Evolutionary conservation across 345 rosid species (phyloP), one percentile per base, ranked within the genome.

Genomic region (Anastatica hierochuntica): DNA sequence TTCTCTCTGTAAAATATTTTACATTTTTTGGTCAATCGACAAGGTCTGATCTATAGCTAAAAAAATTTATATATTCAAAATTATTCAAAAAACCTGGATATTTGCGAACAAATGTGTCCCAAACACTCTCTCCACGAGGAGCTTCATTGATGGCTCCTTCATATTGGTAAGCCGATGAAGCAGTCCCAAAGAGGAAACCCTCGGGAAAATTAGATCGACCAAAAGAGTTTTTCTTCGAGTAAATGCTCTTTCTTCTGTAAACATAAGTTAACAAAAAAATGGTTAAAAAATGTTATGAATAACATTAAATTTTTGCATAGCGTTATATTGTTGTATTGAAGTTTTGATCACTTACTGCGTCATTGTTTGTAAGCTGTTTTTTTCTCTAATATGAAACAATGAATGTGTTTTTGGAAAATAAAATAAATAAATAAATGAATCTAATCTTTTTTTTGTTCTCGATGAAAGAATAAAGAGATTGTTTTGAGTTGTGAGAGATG

Each of bases 171-270:
- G 75, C 62, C 1, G 75, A 58, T 19, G 75, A 60, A 4, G 75
- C 75, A 3, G 75, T 71, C n/a, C 75, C 75, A 3, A 71, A 71
- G 14, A 71, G 57, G 52, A 73, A 70, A 63, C 63, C 73, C 7
- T 24, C 53, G 1, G 61, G 62, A 16, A 72, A 53, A 43, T 49
- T 41, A 18, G 53, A 46, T 20, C 64, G 71, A 4, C 58, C 59
- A 14, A 56, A 65, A 5, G 64, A 56, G 41, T 36, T 57, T n/a
- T 30, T 49, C 56, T 41, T 64, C 18, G 44, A 39, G 38, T 14
- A 48, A 12, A 19, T 29, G 14, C 8, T 56, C 23, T 16, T 64
- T 10, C 13, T 56, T 56, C 63, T 64, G 37, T 40, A 8, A 31
- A 38, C 19, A 21, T 37, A 31, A 31, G 1, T 6, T 29, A 29